Evolutionary conservation across 352 stramenopile species (phyloP), one percentile per base, ranked within the genome.

Genomic region (Peronospora tabacina): DNA sequence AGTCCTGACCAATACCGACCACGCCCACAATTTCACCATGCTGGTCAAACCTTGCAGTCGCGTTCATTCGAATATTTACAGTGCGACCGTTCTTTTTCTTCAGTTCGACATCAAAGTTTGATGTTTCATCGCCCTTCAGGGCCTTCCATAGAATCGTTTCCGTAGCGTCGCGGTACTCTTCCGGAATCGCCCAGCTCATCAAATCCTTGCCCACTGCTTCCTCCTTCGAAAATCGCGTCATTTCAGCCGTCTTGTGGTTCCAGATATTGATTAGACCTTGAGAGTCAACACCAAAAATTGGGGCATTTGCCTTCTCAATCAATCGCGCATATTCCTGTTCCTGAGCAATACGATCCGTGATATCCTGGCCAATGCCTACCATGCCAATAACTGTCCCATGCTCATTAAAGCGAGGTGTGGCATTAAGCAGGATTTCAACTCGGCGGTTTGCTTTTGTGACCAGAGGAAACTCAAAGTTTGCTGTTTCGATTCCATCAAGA

Each of bases 211-310:
- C 88, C 58, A 97, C 78, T 7, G 93, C 90, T 58, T 97, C 90
- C 8, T 89, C 67, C 12, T 83, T 81, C 1, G 71, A 71, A 52
- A 90, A 97, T 55, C 90, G 83, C 5, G 85, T 97, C 47, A 92
- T 87, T 39, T 93, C 79, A 7, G 80, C 79, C 0, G 85, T 85
- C 52, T 96, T 97, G 33, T 91, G 73, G 55, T 98, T 95, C 84
- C 84, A 95, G 52, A 94, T 94, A 47, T 91, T 93, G 11, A 95
- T 82, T 6, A 52, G 54, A 7, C 83, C 81, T 7, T 91, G 54
- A 15, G 66, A 50, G 37, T 95, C 81, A 13, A 94, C 77, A 19
- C 85, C 87, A 49, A 96, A 95, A 41, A 95, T 95, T 10, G 87
- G 83, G 9, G 85, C 81, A 52, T 96, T 95, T 2, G 87, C 85